Conservation (phyloP, 805 yeast species). For the Metschnikowia cerradonensis region DNA sequence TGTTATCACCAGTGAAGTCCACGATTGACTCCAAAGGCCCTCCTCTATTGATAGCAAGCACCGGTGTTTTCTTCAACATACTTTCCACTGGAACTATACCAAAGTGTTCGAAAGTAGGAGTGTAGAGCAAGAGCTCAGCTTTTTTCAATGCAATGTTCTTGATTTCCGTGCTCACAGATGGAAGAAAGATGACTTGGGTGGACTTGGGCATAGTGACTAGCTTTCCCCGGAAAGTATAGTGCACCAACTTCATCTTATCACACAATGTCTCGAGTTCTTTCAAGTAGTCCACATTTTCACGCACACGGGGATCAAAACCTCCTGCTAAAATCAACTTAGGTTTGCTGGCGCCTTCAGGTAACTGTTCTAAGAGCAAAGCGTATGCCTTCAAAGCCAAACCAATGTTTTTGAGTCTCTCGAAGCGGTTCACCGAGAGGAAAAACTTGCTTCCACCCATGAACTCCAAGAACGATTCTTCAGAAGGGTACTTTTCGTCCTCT, state of each 20-base stretch:
- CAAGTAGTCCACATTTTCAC: constrained; percentile 73
- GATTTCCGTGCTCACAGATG: constrained; percentile 66
- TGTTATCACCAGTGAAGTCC: constrained; percentile 25
- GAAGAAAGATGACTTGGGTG: constrained; percentile 64
- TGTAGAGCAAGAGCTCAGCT: constrained; percentile 67
- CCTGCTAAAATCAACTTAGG: constrained; percentile 75
- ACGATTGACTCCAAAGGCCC: constrained; percentile 86
- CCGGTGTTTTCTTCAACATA: constrained; percentile 80
- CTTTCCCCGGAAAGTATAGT: constrained; percentile 42
- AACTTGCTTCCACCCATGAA: constrained; percentile 37
- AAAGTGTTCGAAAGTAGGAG: constrained; percentile 91
- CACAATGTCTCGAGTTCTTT: constrained; percentile 53
- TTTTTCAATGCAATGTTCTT: constrained; percentile 59
- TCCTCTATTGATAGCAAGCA: constrained; percentile 81
- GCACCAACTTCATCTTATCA: constrained; percentile 40
- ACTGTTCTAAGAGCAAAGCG: constrained; percentile 35
- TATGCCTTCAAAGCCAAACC: constrained; percentile 72
- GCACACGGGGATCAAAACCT: constrained; percentile 77
- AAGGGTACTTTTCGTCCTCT: constrained; percentile 16
- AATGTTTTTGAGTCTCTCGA: constrained; percentile 81
- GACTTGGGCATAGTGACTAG: constrained; percentile 31
- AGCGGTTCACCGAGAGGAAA: constrained; percentile 80
- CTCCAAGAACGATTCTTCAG: constrained; percentile 26
- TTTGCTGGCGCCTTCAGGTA: constrained; percentile 26
- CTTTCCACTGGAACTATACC: constrained; percentile 98